Conservation (phyloP, 2,329 filamentous ascomycete species). For the Lasiodiplodia citricola region DNA sequence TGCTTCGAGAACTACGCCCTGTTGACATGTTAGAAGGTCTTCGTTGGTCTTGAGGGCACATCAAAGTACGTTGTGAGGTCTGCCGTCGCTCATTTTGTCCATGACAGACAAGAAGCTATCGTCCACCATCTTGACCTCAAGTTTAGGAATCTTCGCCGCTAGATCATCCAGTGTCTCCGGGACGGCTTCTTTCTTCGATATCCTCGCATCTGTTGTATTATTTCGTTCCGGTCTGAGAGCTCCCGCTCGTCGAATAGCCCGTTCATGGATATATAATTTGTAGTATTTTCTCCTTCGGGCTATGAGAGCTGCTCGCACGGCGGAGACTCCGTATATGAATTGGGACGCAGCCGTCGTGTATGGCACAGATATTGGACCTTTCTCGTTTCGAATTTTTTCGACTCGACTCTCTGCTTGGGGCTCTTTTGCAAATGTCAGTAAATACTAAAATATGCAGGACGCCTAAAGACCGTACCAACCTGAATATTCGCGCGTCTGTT, state of each 20-base stretch:
- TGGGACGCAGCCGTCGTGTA: conserved; percentile 88
- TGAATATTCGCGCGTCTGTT: neutral
- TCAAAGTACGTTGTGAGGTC: conserved; percentile 74
- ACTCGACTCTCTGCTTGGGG: too few species aligned
- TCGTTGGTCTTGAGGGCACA: neutral
- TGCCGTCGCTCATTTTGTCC: conserved; percentile 79
- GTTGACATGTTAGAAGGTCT: conserved; percentile 26
- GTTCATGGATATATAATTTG: conserved; percentile 72
- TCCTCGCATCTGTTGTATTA: neutral
- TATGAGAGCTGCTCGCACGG: conserved; percentile 79
- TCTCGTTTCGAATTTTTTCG: too few species aligned
- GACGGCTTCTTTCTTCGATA: neutral
- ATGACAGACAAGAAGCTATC: conserved; percentile 69
- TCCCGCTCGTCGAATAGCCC: conserved; percentile 25
- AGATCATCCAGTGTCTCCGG: conserved; percentile 29
- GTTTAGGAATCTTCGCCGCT: conserved; percentile 21
- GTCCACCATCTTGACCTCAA: conserved; percentile 63
- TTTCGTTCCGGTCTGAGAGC: neutral
- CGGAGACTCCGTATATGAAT: conserved; percentile 85
- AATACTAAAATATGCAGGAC: neutral
- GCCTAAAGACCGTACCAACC: neutral
- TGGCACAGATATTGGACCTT: conserved; percentile 41
- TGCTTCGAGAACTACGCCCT: conserved; percentile 81
- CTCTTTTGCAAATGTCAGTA: neutral
- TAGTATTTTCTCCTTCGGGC: conserved; percentile 75